Conservation (phyloP, 192 early-diverging fungal genomes). For the Linnemannia zychae region DNA sequence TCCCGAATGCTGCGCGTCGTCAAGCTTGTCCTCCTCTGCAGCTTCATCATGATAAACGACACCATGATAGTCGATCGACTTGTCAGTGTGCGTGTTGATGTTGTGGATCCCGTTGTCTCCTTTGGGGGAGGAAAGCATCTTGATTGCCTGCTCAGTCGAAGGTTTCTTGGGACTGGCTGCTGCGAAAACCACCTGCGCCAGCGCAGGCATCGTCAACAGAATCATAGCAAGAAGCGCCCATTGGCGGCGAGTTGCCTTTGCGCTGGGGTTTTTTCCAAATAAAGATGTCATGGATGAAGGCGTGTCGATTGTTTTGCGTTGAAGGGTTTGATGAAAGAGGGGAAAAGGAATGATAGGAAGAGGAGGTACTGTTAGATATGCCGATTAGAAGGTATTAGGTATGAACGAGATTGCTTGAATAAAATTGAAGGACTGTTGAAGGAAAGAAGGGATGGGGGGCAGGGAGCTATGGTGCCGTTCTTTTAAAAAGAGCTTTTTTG, state of each 20-base stretch:
- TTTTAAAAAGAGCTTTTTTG: not conserved
- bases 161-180: not conserved
- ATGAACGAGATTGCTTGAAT: not conserved
- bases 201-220: slow-evolving; percentile 7
- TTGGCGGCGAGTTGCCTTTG: not conserved
- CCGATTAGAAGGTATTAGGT: not conserved
- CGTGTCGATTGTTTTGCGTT: not conserved
- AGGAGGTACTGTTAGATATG: not conserved
- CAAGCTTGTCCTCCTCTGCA: not conserved
- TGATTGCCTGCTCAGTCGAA: slow-evolving; percentile 6
- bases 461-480: not conserved
- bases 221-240: not conserved
- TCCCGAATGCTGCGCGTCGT: not conserved
- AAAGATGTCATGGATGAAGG: not conserved
- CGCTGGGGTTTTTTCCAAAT: not conserved
- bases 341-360: no score
- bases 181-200: not conserved
- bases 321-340: no score
- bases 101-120: not conserved
- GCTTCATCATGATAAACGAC: not conserved
- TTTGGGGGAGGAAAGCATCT: not conserved
- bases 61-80: slow-evolving; percentile 8
- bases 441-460: not conserved
- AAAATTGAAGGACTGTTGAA: not conserved
- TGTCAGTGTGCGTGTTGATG: slow-evolving; percentile 2